Conservation (phyloP, 768 basidiomycete species). For the Paxillus ammoniavirescens region DNA sequence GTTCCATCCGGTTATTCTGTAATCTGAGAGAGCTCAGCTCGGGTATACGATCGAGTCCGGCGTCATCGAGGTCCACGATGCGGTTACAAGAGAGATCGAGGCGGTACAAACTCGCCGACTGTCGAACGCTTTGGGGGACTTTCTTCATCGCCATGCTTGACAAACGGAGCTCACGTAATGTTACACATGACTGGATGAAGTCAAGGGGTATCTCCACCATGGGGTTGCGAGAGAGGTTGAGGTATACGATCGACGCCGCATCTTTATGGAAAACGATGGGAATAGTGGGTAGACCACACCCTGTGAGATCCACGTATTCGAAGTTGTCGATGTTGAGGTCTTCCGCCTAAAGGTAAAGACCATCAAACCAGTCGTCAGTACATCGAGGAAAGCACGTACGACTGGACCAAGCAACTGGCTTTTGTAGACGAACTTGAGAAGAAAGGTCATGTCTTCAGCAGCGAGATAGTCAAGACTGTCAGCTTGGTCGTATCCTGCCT, state of each 20-base stretch:
- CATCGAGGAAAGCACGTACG: constrained; percentile 38
- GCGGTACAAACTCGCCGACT: constrained; percentile 68
- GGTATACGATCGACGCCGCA: constrained; percentile 77
- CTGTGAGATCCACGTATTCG: constrained; percentile 79
- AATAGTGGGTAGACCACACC: constrained; percentile 78
- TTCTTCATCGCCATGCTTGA: constrained; percentile 94
- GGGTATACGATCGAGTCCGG: constrained; percentile 73
- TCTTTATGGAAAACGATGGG: constrained; percentile 84
- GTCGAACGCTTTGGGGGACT: constrained; percentile 80
- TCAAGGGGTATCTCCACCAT: constrained; percentile 96
- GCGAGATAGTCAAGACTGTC: constrained; percentile 80
- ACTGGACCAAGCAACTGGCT: constrained; percentile 63
- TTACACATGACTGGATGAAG: constrained; percentile 87
- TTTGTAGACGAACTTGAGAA: constrained; percentile 90
- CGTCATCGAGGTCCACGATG: constrained; percentile 85
- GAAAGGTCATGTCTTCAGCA: constrained; percentile 75
- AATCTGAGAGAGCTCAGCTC: constrained; percentile 67
- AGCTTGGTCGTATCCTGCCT: constrained; percentile 82
- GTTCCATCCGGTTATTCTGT: constrained; percentile 91
- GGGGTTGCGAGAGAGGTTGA: constrained; percentile 91
- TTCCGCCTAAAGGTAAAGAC: constrained; percentile 54
- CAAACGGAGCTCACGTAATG: constrained; percentile 80
- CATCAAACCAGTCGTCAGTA: background rate
- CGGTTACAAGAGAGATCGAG: constrained; percentile 92
- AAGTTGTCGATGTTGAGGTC: constrained; percentile 69